Percentiles rank a stretch among this genome's conserved stretches.
These are phyloP conservation scores for Groenewaldozyma auringiensis DNA, from an alignment of 1,139 yeast species.

Conservation along the genomic window DNA sequence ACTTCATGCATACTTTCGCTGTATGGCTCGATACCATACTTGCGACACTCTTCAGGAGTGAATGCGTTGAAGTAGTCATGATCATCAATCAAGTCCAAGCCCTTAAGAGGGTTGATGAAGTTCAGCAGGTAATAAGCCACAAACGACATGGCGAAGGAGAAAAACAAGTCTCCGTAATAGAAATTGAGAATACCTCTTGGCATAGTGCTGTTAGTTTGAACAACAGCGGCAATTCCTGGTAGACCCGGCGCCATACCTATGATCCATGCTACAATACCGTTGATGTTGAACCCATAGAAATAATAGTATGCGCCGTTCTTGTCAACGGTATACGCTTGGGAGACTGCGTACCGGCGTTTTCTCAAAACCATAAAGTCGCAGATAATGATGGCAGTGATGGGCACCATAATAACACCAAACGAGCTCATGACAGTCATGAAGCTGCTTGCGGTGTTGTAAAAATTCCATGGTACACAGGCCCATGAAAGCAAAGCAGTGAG, in stretches of 20 bases:
- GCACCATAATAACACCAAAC: conserved; percentile 40
- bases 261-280: conserved; percentile 37
- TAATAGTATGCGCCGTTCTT: conserved; percentile 35
- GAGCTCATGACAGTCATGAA: conserved; percentile 41
- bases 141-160: conserved; percentile 37
- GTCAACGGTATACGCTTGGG: conserved; percentile 34
- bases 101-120: conserved; percentile 32
- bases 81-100: conserved; percentile 30
- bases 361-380: conserved; percentile 38
- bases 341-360: conserved; percentile 27
- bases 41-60: conserved; percentile 8
- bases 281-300: conserved; percentile 36
- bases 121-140: conserved; percentile 33
- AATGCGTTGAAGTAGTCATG: conserved; percentile 31
- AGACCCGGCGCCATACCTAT: conserved; percentile 37
- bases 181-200: conserved; percentile 35
- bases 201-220: conserved; percentile 26
- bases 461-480: conserved; percentile 42
- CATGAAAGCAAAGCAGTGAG: conserved; percentile 39
- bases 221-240: conserved; percentile 36
- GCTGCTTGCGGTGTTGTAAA: conserved; percentile 39
- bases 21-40: conserved; percentile 8
- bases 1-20: neutral
- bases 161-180: conserved; percentile 36
- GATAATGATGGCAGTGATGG: conserved; percentile 39